Conservation (phyloP, 2,329 filamentous ascomycete genomes). For the Aureobasidium sp. region DNA sequence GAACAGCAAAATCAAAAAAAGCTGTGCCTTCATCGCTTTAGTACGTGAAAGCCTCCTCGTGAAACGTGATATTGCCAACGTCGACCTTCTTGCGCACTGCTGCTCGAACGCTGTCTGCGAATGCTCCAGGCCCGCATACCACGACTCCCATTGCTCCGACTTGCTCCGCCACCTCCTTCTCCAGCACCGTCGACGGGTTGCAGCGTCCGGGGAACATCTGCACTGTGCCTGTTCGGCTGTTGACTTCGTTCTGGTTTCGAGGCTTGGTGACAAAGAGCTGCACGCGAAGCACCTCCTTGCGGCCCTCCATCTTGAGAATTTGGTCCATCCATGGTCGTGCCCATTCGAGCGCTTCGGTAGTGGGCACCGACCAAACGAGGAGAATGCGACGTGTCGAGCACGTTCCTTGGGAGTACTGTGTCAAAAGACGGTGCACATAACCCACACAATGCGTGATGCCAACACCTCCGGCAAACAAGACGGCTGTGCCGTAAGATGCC, state of each 20-base stretch:
- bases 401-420: conserved; percentile 60
- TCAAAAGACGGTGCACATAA: conserved; percentile 65
- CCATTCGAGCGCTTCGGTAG: conserved; percentile 58
- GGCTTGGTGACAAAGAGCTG: conserved; percentile 59
- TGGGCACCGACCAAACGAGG: conserved; percentile 73
- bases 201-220: conserved; percentile 57
- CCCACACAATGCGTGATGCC: conserved; percentile 75
- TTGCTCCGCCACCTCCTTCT: conserved; percentile 49
- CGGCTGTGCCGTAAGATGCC: conserved; percentile 68
- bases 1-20: background rate
- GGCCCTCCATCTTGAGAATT: conserved; percentile 52
- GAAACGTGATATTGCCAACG: conserved; percentile 52
- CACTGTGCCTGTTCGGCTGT: conserved; percentile 50
- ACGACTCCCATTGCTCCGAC: conserved; percentile 55
- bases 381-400: conserved; percentile 65
- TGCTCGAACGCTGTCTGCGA: conserved; percentile 54
- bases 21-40: conserved; percentile 24
- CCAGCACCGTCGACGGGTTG: conserved; percentile 48
- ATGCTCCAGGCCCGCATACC: conserved; percentile 56
- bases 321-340: conserved; percentile 60
- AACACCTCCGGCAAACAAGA: conserved; percentile 74
- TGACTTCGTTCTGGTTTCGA: conserved; percentile 47
- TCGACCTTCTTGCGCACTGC: conserved; percentile 47
- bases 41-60: conserved; percentile 61
- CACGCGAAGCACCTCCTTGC: conserved; percentile 53